phyloP scores from a whole-genome alignment of 495 filamentous ascomycete species.

The Emericellopsis terricola region DNA sequence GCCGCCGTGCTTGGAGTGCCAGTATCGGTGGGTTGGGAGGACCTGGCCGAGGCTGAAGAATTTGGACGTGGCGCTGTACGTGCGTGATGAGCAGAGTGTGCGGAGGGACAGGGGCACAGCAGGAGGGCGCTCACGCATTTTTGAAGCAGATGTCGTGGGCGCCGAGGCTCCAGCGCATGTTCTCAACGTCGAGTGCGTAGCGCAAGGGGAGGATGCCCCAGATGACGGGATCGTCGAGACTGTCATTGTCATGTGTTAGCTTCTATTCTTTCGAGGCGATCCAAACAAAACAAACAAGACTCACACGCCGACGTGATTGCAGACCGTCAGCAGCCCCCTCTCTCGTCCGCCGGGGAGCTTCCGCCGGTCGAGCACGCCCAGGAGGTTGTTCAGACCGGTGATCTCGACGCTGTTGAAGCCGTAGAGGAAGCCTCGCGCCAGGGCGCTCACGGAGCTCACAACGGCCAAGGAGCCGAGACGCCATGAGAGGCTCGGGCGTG shows the following conservation, averaged over 20 bases:
- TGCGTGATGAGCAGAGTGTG: slow-evolving; percentile 5
- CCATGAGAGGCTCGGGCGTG: slow-evolving; percentile 29
- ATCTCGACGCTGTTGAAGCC: slow-evolving; percentile 40
- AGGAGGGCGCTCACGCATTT: slow-evolving; percentile 42
- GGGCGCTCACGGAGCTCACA: slow-evolving; percentile 31
- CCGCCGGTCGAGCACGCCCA: slow-evolving; percentile 56
- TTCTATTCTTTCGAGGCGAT: neutral
- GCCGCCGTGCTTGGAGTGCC: slow-evolving; percentile 55
- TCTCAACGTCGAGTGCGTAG: slow-evolving; percentile 48
- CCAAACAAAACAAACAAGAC: slow-evolving; percentile 1
- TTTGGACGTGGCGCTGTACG: slow-evolving; percentile 33
- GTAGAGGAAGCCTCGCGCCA: slow-evolving; percentile 25
- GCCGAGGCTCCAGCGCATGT: slow-evolving; percentile 71
- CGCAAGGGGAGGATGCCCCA: slow-evolving; percentile 72
- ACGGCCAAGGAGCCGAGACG: slow-evolving; percentile 31
- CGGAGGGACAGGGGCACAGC: too few relatives aligned
- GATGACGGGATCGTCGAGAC: slow-evolving; percentile 83
- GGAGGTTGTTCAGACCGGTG: slow-evolving; percentile 54
- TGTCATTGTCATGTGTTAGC: slow-evolving; percentile 20
- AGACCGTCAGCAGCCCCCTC: slow-evolving; percentile 84
- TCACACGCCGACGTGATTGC: slow-evolving; percentile 91
- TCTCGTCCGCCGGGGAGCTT: slow-evolving; percentile 47
- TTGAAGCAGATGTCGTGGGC: slow-evolving; percentile 88
- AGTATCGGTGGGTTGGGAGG: slow-evolving; percentile 66
- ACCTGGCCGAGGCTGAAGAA: slow-evolving; percentile 85